Conservation (phyloP, 2,329 filamentous ascomycete genomes). For the Alternaria brassicicola region DNA sequence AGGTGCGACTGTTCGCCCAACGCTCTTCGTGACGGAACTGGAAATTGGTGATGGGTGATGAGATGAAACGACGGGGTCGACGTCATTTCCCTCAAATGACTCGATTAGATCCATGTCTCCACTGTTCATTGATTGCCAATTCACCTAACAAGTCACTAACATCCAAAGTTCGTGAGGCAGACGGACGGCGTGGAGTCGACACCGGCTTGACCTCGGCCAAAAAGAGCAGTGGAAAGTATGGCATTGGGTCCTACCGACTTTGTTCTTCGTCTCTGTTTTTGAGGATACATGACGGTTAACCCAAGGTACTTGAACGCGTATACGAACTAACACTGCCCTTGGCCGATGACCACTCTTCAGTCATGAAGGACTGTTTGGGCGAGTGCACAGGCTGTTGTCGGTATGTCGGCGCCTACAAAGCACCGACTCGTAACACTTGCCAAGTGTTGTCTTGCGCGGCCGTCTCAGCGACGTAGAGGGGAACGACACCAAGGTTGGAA, state of each 20-base stretch:
- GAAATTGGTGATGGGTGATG: background rate
- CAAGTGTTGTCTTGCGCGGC: background rate
- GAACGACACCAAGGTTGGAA: background rate
- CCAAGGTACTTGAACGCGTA: background rate
- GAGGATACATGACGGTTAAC: background rate
- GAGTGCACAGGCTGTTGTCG: constrained; percentile 5
- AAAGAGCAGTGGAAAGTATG: background rate
- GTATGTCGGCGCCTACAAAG: constrained; percentile 13
- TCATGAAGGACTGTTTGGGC: background rate
- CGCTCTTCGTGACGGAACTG: background rate
- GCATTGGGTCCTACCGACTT: background rate
- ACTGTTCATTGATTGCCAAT: background rate
- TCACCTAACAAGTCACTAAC: background rate
- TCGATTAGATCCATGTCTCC: background rate
- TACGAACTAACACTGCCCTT: background rate
- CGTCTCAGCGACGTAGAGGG: background rate
- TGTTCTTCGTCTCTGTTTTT: background rate
- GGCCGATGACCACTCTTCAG: background rate
- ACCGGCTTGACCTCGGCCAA: background rate
- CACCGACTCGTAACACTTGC: constrained; percentile 12
- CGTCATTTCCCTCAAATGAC: background rate
- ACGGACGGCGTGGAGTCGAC: background rate
- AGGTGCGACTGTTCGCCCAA: background rate
- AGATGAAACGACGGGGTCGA: background rate
- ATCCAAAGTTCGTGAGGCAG: background rate